Conservation (phyloP, 1,284 basidiomycete genomes). For the Phellinidium pouzarii region DNA sequence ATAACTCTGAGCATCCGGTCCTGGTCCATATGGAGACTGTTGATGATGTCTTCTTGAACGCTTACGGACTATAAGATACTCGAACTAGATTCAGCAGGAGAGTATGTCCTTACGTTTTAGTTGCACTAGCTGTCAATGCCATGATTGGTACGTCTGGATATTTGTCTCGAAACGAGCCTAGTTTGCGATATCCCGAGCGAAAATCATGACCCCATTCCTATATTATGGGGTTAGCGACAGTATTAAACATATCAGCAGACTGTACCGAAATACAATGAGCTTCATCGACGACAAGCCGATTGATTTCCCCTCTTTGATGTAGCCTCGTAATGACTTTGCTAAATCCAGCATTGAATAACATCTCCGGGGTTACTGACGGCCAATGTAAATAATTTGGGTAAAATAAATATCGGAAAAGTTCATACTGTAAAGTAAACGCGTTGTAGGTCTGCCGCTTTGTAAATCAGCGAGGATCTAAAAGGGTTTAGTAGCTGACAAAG, state of each 20-base stretch:
- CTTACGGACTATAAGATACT: conserved; percentile 29
- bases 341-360: conserved; percentile 52
- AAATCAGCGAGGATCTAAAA: conserved; percentile 59
- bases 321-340: conserved; percentile 43
- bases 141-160: conserved; percentile 77
- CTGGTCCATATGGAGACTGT: conserved; percentile 52
- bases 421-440: conserved; percentile 69
- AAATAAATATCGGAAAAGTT: neutral
- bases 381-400: neutral
- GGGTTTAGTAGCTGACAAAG: neutral
- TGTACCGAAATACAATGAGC: conserved; percentile 82
- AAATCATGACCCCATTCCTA: conserved; percentile 87
- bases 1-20: conserved; percentile 55
- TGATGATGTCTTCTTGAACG: conserved; percentile 67
- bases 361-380: conserved; percentile 67
- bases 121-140: conserved; percentile 77
- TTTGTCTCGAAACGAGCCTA: conserved; percentile 62
- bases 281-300: conserved; percentile 76
- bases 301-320: conserved; percentile 51
- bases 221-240: neutral
- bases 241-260: neutral
- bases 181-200: conserved; percentile 61
- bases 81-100: neutral
- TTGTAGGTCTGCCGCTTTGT: conserved; percentile 49
- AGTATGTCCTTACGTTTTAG: conserved; percentile 39